Evolutionary conservation across 208 protist genomes (phyloP), one percentile per base, ranked within the genome.

Genomic region (Trypanosoma brucei): DNA sequence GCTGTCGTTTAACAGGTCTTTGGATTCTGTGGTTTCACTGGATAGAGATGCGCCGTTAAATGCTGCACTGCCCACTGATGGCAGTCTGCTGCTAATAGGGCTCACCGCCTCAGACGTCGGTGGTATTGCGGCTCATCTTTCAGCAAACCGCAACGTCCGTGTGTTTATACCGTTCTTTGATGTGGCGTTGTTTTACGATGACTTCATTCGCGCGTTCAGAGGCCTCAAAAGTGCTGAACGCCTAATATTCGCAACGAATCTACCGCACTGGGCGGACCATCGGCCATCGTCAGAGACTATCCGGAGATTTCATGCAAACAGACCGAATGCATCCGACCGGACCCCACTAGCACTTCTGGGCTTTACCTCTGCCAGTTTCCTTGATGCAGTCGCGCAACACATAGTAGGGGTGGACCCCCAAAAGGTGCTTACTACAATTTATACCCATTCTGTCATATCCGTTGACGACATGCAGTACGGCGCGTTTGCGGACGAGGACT

Each of bases 191-290:
- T 61, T 74, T 51, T 78, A 86, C 62, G 13, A 34, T n/a, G 13
- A 69, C 1, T 58, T 88, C 9, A 53, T 70, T 9, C n/a, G 1
- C 9, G 68, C 60, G 49, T 81, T 84, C 40, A 9, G 11, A 1
- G 44, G 8, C 3, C 3, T n/a, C 7, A 9, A 9, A n/a, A 46
- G 53, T n/a, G 57, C 63, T 9, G 50, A 52, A 37, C 78, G 78
- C 3, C 30, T 82, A 39, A 36, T 79, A 37, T 73, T 78, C 33
- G 33, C 81, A 35, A 81, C 59, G 33, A 88, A 71, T 54, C 50
- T 88, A 59, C 82, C 78, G n/a, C 65, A 78, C 38, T 84, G 78
- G 82, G 61, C 42, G 11, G 76, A 84, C 54, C 39, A 53, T 1
- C 38, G 63, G 38, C 50, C 64, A n/a, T 22, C 22, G 0, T 72